A percentile compares a stretch with the other conserved stretches of the same genome.
Conservation (phyloP, 2,329 filamentous ascomycete genomes). For the Teratosphaeria viscida region DNA sequence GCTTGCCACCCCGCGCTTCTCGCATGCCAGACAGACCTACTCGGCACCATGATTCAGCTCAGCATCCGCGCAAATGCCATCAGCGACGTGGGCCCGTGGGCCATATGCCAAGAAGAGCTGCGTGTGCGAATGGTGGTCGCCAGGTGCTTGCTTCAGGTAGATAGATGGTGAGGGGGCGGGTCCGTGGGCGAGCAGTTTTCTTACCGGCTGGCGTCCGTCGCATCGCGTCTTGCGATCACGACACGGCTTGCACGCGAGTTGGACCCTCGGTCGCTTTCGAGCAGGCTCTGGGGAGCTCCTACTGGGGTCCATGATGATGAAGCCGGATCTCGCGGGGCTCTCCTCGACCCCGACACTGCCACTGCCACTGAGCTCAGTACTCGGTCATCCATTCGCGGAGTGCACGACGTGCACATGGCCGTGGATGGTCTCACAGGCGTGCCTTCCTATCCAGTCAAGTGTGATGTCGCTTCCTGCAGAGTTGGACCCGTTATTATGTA, state of each 20-base stretch:
- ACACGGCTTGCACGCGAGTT: conserved; percentile 12
- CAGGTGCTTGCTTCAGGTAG: too few species aligned
- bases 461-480: neutral
- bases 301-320: neutral
- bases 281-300: neutral
- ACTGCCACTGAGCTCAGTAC: neutral
- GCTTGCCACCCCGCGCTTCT: conserved; percentile 10
- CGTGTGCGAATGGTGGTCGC: too few species aligned
- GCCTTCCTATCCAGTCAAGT: neutral
- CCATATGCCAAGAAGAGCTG: neutral
- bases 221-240: conserved; percentile 17
- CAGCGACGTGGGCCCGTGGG: neutral
- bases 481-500: neutral
- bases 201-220: conserved; percentile 12
- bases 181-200: neutral
- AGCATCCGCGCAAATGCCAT: neutral
- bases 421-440: neutral
- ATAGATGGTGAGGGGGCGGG: neutral
- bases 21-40: conserved; percentile 10
- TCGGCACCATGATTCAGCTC: neutral
- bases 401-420: neutral
- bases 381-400: neutral
- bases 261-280: neutral
- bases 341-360: neutral
- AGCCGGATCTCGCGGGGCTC: neutral